Conservation (phyloP, 2,329 filamentous ascomycete species). For the Amauroascus niger region DNA sequence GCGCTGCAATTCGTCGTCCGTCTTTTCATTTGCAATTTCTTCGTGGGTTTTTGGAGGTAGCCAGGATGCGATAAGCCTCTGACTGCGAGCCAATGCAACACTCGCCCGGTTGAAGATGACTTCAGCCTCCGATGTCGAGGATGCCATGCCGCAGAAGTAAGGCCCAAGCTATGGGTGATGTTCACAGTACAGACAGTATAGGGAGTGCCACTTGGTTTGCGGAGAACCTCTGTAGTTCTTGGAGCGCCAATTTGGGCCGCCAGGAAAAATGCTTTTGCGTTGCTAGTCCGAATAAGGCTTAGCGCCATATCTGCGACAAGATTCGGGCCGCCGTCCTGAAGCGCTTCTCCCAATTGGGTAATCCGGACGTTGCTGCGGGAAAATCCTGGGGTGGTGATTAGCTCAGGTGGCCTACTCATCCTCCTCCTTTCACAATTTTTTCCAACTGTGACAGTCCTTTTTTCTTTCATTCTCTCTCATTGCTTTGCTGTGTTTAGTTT, state of each 20-base stretch:
- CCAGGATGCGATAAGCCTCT: conserved; percentile 48
- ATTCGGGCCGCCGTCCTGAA: background rate
- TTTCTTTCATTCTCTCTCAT: conserved; percentile 1
- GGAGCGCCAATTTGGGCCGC: background rate
- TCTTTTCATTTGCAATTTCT: conserved; percentile 31
- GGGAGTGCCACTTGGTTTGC: too few species aligned
- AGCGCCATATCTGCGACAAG: background rate
- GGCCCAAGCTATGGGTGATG: background rate
- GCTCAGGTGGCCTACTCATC: background rate
- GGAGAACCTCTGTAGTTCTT: background rate
- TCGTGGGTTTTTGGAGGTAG: conserved; percentile 41
- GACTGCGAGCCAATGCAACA: conserved; percentile 45
- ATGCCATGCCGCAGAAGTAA: conserved; percentile 14
- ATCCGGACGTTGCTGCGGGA: conserved; percentile 10
- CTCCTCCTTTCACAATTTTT: background rate
- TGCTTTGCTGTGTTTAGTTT: conserved; percentile 10
- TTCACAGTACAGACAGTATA: too few species aligned
- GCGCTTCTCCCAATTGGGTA: conserved; percentile 3
- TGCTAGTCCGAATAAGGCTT: background rate
- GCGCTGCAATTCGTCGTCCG: conserved; percentile 38
- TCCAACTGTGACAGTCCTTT: background rate
- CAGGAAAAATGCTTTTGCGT: conserved; percentile 7
- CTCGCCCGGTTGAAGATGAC: conserved; percentile 47
- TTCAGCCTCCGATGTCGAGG: conserved; percentile 41
- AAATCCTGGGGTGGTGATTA: conserved; percentile 6